phyloP scores from a whole-genome alignment of 1,284 basidiomycete genomes.

The Cerioporus squamosus region DNA sequence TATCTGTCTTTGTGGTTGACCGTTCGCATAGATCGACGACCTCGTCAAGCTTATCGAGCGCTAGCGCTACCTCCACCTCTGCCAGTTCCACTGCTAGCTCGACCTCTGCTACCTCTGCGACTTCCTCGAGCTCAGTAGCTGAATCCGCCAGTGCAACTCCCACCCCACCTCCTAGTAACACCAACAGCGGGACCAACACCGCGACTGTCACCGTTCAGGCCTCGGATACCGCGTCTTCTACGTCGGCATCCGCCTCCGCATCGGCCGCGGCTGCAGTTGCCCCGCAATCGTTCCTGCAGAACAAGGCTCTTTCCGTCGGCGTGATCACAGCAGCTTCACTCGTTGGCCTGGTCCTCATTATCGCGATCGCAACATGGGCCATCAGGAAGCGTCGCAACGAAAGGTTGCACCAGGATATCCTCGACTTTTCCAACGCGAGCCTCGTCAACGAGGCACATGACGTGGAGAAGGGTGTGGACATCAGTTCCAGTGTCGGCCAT shows the following conservation, averaged over 20 bases:
- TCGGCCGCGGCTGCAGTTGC: constrained; percentile 7
- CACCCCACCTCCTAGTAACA: background rate
- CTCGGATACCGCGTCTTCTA: constrained; percentile 20
- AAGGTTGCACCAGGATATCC: constrained; percentile 49
- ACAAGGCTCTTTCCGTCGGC: constrained; percentile 61
- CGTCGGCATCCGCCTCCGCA: constrained; percentile 21
- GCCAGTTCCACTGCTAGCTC: constrained; percentile 10
- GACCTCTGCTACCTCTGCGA: constrained; percentile 3
- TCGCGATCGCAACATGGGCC: constrained; percentile 48
- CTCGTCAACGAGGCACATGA: constrained; percentile 23
- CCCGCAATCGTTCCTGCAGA: constrained; percentile 53
- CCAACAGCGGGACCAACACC: background rate
- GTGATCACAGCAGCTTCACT: constrained; percentile 62
- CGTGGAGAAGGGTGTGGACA: constrained; percentile 35
- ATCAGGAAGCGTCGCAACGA: constrained; percentile 54
- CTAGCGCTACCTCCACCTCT: background rate
- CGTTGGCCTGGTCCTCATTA: constrained; percentile 50
- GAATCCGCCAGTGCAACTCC: background rate
- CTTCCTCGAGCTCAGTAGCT: background rate
- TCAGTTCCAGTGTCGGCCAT: constrained; percentile 22
- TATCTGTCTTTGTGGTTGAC: no score
- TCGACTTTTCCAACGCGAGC: constrained; percentile 56
- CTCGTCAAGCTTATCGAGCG: background rate
- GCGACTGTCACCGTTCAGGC: background rate
- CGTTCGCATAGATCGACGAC: no score